Conservation (phyloP, 2,329 filamentous ascomycete genomes). For the Onygena corvina region DNA sequence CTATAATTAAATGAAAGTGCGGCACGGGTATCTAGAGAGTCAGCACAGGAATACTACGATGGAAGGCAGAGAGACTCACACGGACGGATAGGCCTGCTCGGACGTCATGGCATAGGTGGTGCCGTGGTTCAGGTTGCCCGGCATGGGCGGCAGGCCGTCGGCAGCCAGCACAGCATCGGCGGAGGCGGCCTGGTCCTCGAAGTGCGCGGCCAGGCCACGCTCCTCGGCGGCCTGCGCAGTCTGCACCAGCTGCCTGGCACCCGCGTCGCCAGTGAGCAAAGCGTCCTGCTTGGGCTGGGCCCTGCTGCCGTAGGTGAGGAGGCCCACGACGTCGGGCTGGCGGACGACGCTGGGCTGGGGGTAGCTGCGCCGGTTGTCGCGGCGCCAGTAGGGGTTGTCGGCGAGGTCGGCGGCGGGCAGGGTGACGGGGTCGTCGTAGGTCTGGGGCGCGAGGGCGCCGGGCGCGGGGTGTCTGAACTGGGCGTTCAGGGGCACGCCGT, state of each 20-base stretch:
- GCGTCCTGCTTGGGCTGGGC: slow-evolving; percentile 68
- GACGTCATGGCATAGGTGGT: slow-evolving; percentile 52
- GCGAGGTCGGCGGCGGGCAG: slow-evolving; percentile 75
- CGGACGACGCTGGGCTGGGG: slow-evolving; percentile 65
- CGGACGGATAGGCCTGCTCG: slow-evolving; percentile 58
- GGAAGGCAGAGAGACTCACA: slow-evolving; percentile 35
- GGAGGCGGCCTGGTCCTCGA: slow-evolving; percentile 52
- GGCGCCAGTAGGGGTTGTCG: slow-evolving; percentile 94
- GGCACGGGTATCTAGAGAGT: slow-evolving; percentile 34
- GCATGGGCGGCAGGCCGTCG: slow-evolving; percentile 74
- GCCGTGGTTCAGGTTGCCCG: slow-evolving; percentile 52
- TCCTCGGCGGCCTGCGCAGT: slow-evolving; percentile 63
- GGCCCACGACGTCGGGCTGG: slow-evolving; percentile 73
- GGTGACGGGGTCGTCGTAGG: slow-evolving; percentile 73
- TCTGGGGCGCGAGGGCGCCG: slow-evolving; percentile 55
- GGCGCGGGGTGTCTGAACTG: slow-evolving; percentile 82
- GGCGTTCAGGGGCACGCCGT: slow-evolving; percentile 83
- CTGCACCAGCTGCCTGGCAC: slow-evolving; percentile 60
- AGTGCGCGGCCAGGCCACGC: slow-evolving; percentile 57
- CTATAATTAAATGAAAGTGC: slow-evolving; percentile 31
- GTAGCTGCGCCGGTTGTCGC: slow-evolving; percentile 73
- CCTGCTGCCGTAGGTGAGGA: slow-evolving; percentile 74
- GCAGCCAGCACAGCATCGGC: slow-evolving; percentile 53
- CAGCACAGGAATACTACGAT: slow-evolving; percentile 15
- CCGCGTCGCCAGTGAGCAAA: slow-evolving; percentile 60